Percentiles rank a stretch among this genome's conserved stretches.
phyloP scores from a whole-genome alignment of 1,139 yeast genomes.

The Kodamaea arcana region DNA sequence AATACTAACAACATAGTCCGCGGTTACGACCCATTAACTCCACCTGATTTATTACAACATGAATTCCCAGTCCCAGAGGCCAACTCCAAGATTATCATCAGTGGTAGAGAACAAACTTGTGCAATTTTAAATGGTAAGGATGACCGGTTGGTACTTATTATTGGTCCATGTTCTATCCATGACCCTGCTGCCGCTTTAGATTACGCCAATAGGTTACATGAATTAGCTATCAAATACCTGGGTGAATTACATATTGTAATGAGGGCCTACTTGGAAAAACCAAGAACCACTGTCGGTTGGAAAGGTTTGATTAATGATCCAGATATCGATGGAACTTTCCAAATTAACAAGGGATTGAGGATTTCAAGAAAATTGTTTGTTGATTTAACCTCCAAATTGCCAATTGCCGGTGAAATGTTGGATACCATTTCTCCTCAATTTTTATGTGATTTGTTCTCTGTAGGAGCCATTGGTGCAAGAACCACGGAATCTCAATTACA shows the following conservation, averaged over 20 bases:
- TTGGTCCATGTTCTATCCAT: constrained; percentile 97
- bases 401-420: constrained; percentile 96
- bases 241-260: constrained; percentile 81
- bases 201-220: constrained; percentile 65
- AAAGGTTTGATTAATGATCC: constrained; percentile 97
- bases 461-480: constrained; percentile 98
- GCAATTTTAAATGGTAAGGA: constrained; percentile 70
- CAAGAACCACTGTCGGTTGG: constrained; percentile 99
- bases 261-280: constrained; percentile 98
- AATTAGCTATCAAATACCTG: constrained; percentile 58
- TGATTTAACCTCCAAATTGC: constrained; percentile 68
- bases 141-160: constrained; percentile 75
- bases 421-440: constrained; percentile 96
- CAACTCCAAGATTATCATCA: constrained; percentile 58
- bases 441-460: constrained; percentile 80
- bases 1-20: constrained; percentile 11
- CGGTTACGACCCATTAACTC: constrained; percentile 92
- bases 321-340: constrained; percentile 88
- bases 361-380: constrained; percentile 85
- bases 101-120: constrained; percentile 75
- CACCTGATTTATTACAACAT: constrained; percentile 91
- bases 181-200: constrained; percentile 92
- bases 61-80: constrained; percentile 70
- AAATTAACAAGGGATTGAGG: constrained; percentile 90
- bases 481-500: constrained; percentile 96